Base-by-base conservation (phyloP, 2,329 filamentous ascomycete genomes). In the Cladophialophora immunda region DNA sequence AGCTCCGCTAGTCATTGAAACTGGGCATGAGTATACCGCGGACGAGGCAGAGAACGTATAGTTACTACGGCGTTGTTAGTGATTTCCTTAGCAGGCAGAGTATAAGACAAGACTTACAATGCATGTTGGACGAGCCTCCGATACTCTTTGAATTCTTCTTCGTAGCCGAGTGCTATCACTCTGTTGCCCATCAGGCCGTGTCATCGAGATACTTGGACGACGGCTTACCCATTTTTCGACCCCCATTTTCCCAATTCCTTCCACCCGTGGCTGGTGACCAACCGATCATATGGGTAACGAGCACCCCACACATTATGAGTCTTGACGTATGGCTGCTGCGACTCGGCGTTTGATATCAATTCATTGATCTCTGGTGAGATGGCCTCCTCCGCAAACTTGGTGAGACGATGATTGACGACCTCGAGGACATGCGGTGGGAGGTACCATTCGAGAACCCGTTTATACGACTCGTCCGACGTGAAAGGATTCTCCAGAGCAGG, bases 351-450 rank as follows among this genome's bases (percentile, higher is more conserved):
- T 13, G 66, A 69, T 58, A 74, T 75, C 29, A 66, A 67, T 56
- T 53, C 59, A 57, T 73, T 70, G 27, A 78, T 68, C 56, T 69
- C 68, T 11, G 72, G 67, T 2, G 76, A 78, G 32, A 78, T 68
- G 15, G 76, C 76, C 62, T 78, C 76, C 3, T 68, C 74, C 30
- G 75, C 77, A 38, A 78, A 71, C 45, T 72, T 69, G 2, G 45
- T 68, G 13, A 78, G 68, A 7, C 73, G 70, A 2, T 70, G 58
- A 38, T 74, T 70, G 19, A 90, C 76, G 78, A 83, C 86, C 68
- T 82, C 75, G 53, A 90, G 83, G n/a, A 89, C 78, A 54, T 82
- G 75, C 22, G 84, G 81, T 0, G 84, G 82, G 17, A 75, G 68
- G 61, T 74, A 68, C 71, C 69, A 68, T 58, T 68, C 58, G 17